Evolutionary conservation across 257 asterid species (phyloP).

Genomic region (Asclepias syriaca): DNA sequence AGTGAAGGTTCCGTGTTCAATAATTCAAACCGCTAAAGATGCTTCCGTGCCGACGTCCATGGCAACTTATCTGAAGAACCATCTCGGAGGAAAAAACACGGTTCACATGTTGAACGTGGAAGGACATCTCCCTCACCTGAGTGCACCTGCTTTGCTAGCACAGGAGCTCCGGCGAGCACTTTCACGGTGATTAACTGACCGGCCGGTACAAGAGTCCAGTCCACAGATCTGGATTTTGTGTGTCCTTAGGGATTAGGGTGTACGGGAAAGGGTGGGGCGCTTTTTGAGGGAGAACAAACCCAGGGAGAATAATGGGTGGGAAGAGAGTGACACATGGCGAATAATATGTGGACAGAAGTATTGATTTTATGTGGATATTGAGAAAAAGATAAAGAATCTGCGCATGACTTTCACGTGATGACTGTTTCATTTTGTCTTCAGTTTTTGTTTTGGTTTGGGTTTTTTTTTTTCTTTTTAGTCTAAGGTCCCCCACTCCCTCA

Average conservation of each 20-base stretch:
- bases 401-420: conserved; percentile 25
- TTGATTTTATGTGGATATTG: not conserved
- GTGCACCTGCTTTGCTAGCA: conserved; percentile 78
- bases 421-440: conserved; percentile 8
- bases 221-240: not conserved
- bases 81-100: conserved; percentile 77
- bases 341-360: conserved; percentile 17
- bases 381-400: conserved; percentile 18
- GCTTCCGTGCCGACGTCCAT: conserved; percentile 81
- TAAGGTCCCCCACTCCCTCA: not conserved
- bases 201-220: not conserved
- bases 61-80: conserved; percentile 58
- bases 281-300: not conserved
- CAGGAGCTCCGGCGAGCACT: conserved; percentile 73
- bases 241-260: not conserved
- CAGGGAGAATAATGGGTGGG: conserved; percentile 6
- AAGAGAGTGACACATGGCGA: conserved; percentile 20
- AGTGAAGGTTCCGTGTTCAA: conserved; percentile 71
- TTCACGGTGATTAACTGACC: conserved; percentile 18
- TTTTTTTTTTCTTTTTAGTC: not conserved
- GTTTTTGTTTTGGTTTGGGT: no score
- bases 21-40: conserved; percentile 81
- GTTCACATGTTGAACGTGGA: conserved; percentile 59
- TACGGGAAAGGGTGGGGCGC: not conserved
- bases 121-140: conserved; percentile 89